These are phyloP conservation scores for Pachysandra terminalis DNA, from an alignment of 164 flowering plant species.

Conservation along the genomic window DNA sequence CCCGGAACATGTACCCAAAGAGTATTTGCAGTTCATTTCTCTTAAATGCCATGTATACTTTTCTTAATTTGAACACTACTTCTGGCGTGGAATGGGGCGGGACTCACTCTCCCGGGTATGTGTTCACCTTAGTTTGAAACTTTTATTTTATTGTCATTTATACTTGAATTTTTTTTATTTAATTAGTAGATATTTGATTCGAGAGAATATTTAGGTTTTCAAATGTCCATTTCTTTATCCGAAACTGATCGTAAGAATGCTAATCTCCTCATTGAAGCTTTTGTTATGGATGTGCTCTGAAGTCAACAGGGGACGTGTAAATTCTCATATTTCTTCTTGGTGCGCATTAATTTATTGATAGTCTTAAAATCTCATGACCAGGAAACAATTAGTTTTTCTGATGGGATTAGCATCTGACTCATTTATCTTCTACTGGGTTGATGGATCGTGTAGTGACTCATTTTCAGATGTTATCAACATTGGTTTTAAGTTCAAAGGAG, in stretches of 20 bases:
- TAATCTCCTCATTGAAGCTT: neutral
- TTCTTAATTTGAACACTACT: neutral
- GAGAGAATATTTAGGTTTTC: too few species aligned
- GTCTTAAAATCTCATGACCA: neutral
- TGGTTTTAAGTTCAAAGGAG: neutral
- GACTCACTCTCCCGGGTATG: too few species aligned
- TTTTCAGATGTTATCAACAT: too few species aligned
- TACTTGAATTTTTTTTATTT: too few species aligned
- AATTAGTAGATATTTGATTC: too few species aligned
- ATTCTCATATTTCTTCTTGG: neutral
- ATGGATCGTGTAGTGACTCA: neutral
- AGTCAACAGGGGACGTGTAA: neutral
- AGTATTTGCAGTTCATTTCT: neutral
- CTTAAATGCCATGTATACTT: neutral
- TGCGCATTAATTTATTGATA: too few species aligned
- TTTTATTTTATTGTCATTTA: too few species aligned
- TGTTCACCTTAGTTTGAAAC: too few species aligned
- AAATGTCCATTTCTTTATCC: neutral
- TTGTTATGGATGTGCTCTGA: neutral
- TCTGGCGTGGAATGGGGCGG: too few species aligned
- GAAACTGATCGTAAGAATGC: neutral
- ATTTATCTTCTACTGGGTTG: neutral
- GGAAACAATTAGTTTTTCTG: neutral
- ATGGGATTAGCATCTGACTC: neutral
- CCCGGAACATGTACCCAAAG: neutral